Percentiles rank a stretch among this genome's conserved stretches.
phyloP scores from a whole-genome alignment of 78 protist genomes.

The Pelomyxa schiedti region DNA sequence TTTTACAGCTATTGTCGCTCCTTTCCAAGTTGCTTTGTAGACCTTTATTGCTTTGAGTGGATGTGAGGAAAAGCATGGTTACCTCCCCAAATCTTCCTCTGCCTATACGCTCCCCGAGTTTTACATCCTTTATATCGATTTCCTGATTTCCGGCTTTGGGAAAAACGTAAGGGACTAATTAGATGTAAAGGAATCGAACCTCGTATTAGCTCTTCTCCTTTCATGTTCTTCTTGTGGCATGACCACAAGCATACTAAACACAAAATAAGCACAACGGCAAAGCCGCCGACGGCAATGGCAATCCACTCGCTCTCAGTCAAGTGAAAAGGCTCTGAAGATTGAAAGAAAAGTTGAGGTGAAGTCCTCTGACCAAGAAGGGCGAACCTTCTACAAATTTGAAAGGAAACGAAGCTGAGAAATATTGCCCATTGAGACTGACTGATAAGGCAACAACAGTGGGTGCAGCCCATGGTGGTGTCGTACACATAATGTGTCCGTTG shows the following conservation, averaged over 20 bases:
- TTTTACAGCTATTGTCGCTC: constrained; percentile 43
- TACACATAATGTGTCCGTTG: background rate
- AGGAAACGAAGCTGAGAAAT: background rate
- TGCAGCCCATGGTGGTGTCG: background rate
- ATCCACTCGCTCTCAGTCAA: background rate
- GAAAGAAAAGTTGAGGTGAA: background rate
- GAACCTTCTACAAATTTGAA: too few relatives aligned
- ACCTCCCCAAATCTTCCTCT: constrained; percentile 49
- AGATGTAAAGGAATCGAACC: background rate
- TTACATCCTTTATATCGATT: constrained; percentile 25
- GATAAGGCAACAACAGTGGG: background rate
- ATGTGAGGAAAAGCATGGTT: too few relatives aligned
- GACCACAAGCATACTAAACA: background rate
- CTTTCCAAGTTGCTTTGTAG: constrained; percentile 31
- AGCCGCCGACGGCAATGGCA: background rate
- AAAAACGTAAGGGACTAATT: background rate
- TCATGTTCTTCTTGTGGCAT: background rate
- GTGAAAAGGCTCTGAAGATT: background rate
- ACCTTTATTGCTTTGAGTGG: too few relatives aligned
- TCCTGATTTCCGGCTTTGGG: background rate
- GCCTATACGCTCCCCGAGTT: constrained; percentile 27
- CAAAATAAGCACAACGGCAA: background rate
- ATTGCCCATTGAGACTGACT: background rate
- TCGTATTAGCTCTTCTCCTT: background rate
- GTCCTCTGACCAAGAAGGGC: too few relatives aligned